A percentile compares a stretch with the other conserved stretches of the same genome.
phyloP scores from a whole-genome alignment of 1,139 yeast species.

The Suhomyces taliae region DNA sequence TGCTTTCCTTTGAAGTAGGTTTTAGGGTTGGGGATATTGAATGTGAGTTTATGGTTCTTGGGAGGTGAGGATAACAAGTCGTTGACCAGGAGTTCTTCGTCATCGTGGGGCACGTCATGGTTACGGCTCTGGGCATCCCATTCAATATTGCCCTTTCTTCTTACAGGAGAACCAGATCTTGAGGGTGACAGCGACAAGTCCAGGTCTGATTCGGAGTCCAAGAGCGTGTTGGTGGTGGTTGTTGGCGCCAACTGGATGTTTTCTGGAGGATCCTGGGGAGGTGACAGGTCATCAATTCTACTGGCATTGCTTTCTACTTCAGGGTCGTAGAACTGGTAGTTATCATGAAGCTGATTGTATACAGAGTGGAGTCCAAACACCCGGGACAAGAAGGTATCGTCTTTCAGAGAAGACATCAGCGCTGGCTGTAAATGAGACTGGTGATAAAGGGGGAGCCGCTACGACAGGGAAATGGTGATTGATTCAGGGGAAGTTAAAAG shows the following conservation, averaged over 20 bases:
- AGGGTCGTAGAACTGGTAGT: conserved; percentile 42
- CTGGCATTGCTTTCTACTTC: conserved; percentile 22
- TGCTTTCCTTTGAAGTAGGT: conserved; percentile 5
- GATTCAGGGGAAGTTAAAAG: too few relatives aligned
- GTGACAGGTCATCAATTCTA: not conserved
- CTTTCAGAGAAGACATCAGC: conserved; percentile 14
- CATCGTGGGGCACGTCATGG: conserved; percentile 5
- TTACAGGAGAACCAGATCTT: conserved; percentile 3
- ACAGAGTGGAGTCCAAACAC: conserved; percentile 57
- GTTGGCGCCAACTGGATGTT: conserved; percentile 2
- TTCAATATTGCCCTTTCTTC: not conserved
- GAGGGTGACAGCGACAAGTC: conserved; percentile 29
- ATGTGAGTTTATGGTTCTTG: conserved; percentile 6
- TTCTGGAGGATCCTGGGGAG: not conserved
- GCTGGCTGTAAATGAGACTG: not conserved
- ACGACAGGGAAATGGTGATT: not conserved
- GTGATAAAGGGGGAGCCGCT: not conserved
- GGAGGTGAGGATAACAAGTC: conserved; percentile 2
- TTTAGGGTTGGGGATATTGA: conserved; percentile 11
- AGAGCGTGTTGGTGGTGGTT: conserved; percentile 14
- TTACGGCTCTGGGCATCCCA: not conserved
- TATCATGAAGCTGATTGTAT: conserved; percentile 42
- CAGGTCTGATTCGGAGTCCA: conserved; percentile 40
- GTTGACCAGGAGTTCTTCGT: conserved; percentile 7
- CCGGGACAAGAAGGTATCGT: conserved; percentile 56